Base-by-base conservation (phyloP, 768 basidiomycete genomes). In the Megacollybia marginata region DNA sequence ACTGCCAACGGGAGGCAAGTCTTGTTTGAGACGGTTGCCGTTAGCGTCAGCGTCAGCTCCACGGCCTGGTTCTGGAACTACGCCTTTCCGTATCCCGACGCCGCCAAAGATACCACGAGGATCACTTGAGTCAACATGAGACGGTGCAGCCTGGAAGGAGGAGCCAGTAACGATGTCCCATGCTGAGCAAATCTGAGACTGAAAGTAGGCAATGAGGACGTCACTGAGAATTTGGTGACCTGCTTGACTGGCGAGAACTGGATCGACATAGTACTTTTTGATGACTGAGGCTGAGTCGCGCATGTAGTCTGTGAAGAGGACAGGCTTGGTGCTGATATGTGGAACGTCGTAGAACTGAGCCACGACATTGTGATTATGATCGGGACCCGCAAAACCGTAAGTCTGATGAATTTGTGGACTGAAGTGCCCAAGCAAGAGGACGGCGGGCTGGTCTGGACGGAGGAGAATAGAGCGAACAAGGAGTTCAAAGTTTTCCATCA, bases 271-370 rank as follows among this genome's bases (percentile, higher is more conserved):
- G 72, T 89, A 93, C 28, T 79, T 74, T 31, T 77, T 67, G 44
- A 77, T 67, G 42, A 77, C 74, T 15, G 82, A 75, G 31, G 74
- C 63, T 1, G 92, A 87, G 57, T 85, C 76, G 31, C 71, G 65
- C 66, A 98, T 83, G 68, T 93, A 97, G 49, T 82, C 73, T 4
- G 86, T 79, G 67, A 91, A 95, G 2, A 95, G 65, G 31, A 87
- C 68, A 11, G 92, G 79, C 65, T 95, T 95, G 52, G 82, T 78
- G 65, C 85, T 89, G 59, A 99, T 72, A 63, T 98, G 91, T 0
- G 95, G 94, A 23, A 97, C 81, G 62, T 99, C 96, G 70, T 99
- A 99, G 71, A 92, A 98, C 62, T 94, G 92, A 1, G 96, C 90
- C 1, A 97, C 93, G 50, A 87, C 69, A 55, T 76, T 84, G 65